Percentiles rank a stretch among this genome's conserved stretches.
phyloP scores from a whole-genome alignment of 1,284 basidiomycete species.

The Wolfiporia cocos region DNA sequence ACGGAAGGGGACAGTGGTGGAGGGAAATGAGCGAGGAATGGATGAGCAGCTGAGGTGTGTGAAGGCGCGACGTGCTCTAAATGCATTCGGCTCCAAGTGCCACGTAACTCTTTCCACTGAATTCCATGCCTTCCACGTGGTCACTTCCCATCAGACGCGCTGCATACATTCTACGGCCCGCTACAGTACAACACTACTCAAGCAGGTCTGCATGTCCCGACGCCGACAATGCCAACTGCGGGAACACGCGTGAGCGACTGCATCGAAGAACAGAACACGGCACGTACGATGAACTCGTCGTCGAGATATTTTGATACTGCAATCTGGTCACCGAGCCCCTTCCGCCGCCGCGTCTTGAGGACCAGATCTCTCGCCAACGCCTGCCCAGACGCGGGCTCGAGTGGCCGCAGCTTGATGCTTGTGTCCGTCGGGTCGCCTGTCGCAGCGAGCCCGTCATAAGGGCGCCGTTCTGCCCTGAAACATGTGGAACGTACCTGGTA shows the following conservation, averaged over 20 bases:
- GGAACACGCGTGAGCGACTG: background rate
- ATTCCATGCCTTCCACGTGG: slow-evolving; percentile 25
- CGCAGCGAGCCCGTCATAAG: slow-evolving; percentile 1
- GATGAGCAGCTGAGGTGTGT: slow-evolving; percentile 17
- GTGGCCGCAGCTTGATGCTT: slow-evolving; percentile 88
- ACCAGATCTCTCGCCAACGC: slow-evolving; percentile 89
- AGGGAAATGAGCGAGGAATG: slow-evolving; percentile 32
- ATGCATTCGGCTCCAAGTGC: slow-evolving; percentile 32
- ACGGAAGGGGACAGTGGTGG: slow-evolving; percentile 26
- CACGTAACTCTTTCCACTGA: slow-evolving; percentile 40
- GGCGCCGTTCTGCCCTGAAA: background rate
- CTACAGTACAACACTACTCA: slow-evolving; percentile 38
- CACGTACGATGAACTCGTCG: slow-evolving; percentile 84
- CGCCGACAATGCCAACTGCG: slow-evolving; percentile 80
- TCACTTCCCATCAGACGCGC: background rate
- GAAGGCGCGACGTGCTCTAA: slow-evolving; percentile 26
- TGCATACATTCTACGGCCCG: slow-evolving; percentile 12
- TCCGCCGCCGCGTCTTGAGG: slow-evolving; percentile 93
- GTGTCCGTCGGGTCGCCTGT: slow-evolving; percentile 94
- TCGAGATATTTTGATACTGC: slow-evolving; percentile 93
- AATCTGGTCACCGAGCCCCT: slow-evolving; percentile 91
- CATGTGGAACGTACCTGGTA: slow-evolving; percentile 62
- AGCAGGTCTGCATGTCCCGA: slow-evolving; percentile 87
- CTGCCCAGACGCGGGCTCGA: slow-evolving; percentile 96
- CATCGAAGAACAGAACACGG: slow-evolving; percentile 1